A percentile compares a stretch with the other conserved stretches of the same genome.
These are phyloP conservation scores for Brettanomyces sp. DNA, from an alignment of 805 yeast genomes.

Conservation along the genomic window DNA sequence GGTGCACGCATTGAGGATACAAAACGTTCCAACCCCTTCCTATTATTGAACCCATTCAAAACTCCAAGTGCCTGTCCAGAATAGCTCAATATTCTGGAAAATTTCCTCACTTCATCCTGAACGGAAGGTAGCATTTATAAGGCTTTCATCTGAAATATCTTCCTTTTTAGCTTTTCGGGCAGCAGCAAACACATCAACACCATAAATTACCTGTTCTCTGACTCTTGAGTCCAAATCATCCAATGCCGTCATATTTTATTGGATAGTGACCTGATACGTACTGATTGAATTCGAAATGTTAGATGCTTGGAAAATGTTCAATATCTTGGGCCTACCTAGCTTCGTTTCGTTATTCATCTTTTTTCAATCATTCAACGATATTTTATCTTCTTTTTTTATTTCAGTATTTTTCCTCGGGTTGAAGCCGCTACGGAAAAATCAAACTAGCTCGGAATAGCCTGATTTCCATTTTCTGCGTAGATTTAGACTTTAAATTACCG, in stretches of 20 bases:
- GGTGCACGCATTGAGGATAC: background rate
- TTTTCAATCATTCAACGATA: too few species aligned
- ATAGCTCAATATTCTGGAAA: background rate
- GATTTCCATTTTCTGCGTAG: too few species aligned
- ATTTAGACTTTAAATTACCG: too few species aligned
- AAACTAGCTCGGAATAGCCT: too few species aligned
- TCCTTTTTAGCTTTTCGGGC: background rate
- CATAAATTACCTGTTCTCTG: constrained; percentile 1
- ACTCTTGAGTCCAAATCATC: constrained; percentile 2
- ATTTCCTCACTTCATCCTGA: background rate
- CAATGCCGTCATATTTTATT: background rate
- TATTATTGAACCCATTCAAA: background rate
- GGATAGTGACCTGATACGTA: too few species aligned
- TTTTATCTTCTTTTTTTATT: too few species aligned
- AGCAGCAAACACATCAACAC: constrained; percentile 2
- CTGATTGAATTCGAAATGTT: too few species aligned
- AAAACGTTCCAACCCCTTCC: background rate
- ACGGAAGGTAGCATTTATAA: background rate
- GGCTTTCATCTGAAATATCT: background rate
- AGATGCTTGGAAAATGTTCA: too few species aligned
- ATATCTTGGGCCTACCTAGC: too few species aligned
- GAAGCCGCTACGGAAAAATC: too few species aligned
- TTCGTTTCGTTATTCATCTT: too few species aligned
- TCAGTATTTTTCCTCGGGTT: too few species aligned
- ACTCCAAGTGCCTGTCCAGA: background rate